Evolutionary conservation across 2,329 filamentous ascomycete genomes (phyloP).

Genomic region (Talaromyces sp.): DNA sequence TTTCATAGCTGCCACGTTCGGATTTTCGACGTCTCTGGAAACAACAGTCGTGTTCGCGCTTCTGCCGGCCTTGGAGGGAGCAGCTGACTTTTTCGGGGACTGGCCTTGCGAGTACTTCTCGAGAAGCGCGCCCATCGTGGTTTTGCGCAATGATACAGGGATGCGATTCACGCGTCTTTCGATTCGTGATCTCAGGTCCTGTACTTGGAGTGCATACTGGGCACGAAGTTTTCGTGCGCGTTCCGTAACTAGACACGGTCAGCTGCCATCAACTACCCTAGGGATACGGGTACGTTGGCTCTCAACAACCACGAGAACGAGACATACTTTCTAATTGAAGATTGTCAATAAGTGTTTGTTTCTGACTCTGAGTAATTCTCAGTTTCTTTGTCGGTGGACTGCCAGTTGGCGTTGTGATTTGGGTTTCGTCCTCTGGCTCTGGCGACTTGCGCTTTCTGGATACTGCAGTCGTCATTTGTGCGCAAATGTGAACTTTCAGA

Average conservation of each 20-base stretch:
- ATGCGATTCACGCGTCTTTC: conserved; percentile 93
- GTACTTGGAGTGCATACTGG: conserved; percentile 82
- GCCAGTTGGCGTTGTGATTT: conserved; percentile 37
- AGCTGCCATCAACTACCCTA: conserved; percentile 12
- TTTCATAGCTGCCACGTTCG: conserved; percentile 21
- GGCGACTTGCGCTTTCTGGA: conserved; percentile 36
- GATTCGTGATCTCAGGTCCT: conserved; percentile 76
- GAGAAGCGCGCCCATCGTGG: conserved; percentile 75
- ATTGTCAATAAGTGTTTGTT: conserved; percentile 83
- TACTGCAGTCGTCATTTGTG: conserved; percentile 33
- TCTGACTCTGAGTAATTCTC: conserved; percentile 64
- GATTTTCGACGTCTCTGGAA: conserved; percentile 23
- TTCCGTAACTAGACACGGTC: conserved; percentile 62
- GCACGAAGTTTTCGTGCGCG: conserved; percentile 80
- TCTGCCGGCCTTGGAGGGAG: conserved; percentile 24
- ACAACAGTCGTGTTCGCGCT: conserved; percentile 20
- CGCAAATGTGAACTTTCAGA: background rate
- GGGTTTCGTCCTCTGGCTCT: conserved; percentile 42
- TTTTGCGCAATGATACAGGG: conserved; percentile 68
- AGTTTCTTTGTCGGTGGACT: conserved; percentile 60
- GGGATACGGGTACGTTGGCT: conserved; percentile 8
- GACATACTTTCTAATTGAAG: conserved; percentile 76
- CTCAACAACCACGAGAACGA: conserved; percentile 5
- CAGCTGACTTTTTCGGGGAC: conserved; percentile 26
- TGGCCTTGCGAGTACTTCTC: conserved; percentile 40